Percentiles rank a stretch among this genome's conserved stretches.
These are phyloP conservation scores for Ustilago loliicola DNA, from an alignment of 1,284 basidiomycete genomes.

Conservation along the genomic window DNA sequence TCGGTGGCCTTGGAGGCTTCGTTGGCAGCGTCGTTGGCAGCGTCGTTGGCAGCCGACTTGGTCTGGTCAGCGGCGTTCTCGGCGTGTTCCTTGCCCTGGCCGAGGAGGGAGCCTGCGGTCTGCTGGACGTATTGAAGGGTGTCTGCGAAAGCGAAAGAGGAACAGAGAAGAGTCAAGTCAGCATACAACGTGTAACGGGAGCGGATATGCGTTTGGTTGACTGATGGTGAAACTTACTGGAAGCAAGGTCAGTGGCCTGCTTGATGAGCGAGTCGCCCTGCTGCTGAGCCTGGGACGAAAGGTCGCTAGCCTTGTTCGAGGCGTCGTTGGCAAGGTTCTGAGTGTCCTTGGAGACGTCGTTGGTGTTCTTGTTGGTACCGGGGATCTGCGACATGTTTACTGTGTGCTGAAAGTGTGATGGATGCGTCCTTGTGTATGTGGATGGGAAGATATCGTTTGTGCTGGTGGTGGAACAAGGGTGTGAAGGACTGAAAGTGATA, in stretches of 20 bases:
- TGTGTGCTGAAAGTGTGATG: slow-evolving; percentile 1
- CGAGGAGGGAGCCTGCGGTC: slow-evolving; percentile 49
- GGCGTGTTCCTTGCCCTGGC: slow-evolving; percentile 46
- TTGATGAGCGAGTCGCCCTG: slow-evolving; percentile 44
- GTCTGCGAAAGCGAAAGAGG: slow-evolving; percentile 21
- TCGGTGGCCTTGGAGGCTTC: slow-evolving; percentile 44
- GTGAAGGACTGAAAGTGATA: neutral
- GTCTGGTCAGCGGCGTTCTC: slow-evolving; percentile 49
- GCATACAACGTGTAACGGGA: neutral
- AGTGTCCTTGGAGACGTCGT: slow-evolving; percentile 50
- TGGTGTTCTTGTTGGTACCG: slow-evolving; percentile 53
- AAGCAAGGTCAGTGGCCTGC: slow-evolving; percentile 52
- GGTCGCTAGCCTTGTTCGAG: slow-evolving; percentile 45
- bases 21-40: slow-evolving; percentile 51
- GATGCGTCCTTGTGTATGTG: neutral
- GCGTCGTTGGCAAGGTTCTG: slow-evolving; percentile 50
- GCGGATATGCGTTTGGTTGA: too few relatives aligned
- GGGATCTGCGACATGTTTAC: slow-evolving; percentile 49
- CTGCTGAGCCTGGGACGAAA: slow-evolving; percentile 44
- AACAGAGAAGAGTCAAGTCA: neutral
- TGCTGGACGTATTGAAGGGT: slow-evolving; percentile 56
- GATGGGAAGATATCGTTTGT: neutral
- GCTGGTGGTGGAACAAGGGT: neutral
- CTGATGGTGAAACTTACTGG: slow-evolving; percentile 27
- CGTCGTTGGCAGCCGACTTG: slow-evolving; percentile 48